Evolutionary conservation across 495 filamentous ascomycete genomes (phyloP), one percentile per base, ranked within the genome.

Genomic region (Aspergillus baeticus): DNA sequence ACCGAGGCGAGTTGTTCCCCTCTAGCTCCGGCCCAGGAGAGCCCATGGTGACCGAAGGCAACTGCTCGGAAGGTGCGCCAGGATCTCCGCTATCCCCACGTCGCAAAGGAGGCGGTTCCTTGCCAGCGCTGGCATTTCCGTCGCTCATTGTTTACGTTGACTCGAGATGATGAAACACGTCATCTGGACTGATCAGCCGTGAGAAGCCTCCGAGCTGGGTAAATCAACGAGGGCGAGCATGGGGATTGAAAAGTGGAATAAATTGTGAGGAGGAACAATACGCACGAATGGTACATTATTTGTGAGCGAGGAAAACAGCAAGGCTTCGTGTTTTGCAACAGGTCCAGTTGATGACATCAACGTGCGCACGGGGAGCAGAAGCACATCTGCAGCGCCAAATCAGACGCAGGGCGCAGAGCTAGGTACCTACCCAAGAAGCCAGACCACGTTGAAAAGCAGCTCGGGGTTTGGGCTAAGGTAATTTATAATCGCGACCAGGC

Each of bases 141-240:
- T 60, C 63, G 46, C 50, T 65, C 63, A 65, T 65, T 22, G 63
- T 65, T 50, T 43, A 44, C 15, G 38, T 13, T 53, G 57, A n/a
- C 50, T 22, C 22, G 29, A 38, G 49, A 15, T 49, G 56, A 57
- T 45, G 51, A 47, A 58, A 65, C 54, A 60, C 59, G 63, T 62
- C 63, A 65, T 65, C 63, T 65, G 56, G 29, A 43, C 26, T n/a
- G 34, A 53, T 56, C 47, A 60, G 58, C 37, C 10, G 51, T 22
- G 35, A 17, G 47, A 44, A 21, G 8, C 29, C 41, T 26, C 20
- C 18, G 37, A 23, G 18, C 13, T 48, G 22, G 26, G 21, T 37
- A 37, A 33, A 34, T 18, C 13, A 34, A 37, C 33, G 22, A 10
- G 22, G n/a, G 17, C 18, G 21, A 17, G 17, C 31, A 37, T 37